Conservation (phyloP, 2,329 filamentous ascomycete genomes). For the Colletotrichum caudatum region DNA sequence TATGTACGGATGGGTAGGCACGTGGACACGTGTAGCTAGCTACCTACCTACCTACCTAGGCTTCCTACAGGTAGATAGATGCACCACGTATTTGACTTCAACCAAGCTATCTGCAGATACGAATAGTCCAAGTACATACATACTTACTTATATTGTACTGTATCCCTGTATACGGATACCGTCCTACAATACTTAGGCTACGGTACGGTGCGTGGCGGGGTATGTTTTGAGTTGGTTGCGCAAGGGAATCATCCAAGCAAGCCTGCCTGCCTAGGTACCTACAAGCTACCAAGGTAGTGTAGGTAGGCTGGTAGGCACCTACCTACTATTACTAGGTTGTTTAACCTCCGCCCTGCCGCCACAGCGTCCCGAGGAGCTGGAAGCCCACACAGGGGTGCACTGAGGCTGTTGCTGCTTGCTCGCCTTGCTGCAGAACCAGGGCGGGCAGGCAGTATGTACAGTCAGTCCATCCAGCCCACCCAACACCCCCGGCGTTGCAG, state of each 20-base stretch:
- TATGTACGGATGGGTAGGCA: no score
- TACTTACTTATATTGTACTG: no score
- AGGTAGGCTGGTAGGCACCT: no score
- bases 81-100: no score
- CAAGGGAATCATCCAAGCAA: neutral
- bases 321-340: neutral
- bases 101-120: no score
- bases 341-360: conserved; percentile 35
- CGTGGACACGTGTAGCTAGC: no score
- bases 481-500: conserved; percentile 8
- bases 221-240: neutral
- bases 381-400: conserved; percentile 12
- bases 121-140: neutral
- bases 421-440: conserved; percentile 1
- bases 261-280: no score
- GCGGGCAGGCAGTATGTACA: no score
- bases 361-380: conserved; percentile 37
- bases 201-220: conserved; percentile 1
- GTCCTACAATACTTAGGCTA: no score
- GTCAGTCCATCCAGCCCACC: neutral
- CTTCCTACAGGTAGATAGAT: no score
- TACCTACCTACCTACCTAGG: neutral
- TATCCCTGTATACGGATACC: no score
- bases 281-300: no score
- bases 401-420: conserved; percentile 1